Evolutionary conservation across 148 eudicot genomes (phyloP).

Genomic region (Silene latifolia): DNA sequence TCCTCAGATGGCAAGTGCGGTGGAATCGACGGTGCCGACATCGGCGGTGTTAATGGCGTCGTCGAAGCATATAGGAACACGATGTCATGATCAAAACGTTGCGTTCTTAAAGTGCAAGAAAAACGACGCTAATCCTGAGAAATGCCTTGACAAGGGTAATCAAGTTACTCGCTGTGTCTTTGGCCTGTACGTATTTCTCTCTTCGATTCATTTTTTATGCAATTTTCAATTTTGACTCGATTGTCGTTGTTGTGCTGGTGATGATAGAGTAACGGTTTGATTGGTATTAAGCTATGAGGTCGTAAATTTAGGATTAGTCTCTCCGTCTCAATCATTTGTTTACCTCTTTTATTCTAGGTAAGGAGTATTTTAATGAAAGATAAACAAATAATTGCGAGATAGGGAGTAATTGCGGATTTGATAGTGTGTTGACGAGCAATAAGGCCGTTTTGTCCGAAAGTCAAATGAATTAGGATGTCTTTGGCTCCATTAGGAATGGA

Average conservation of each 20-base stretch:
- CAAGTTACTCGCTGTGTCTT: conserved; percentile 88
- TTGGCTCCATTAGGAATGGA: background rate
- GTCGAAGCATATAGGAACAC: conserved; percentile 60
- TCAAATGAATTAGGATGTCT: background rate
- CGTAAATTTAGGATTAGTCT: background rate
- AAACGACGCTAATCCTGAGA: conserved; percentile 81
- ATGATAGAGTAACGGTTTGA: background rate
- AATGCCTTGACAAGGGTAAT: conserved; percentile 79
- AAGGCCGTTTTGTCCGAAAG: background rate
- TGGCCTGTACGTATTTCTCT: conserved; percentile 44
- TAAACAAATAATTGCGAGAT: background rate
- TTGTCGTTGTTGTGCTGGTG: background rate
- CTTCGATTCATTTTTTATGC: background rate
- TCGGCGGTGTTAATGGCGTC: conserved; percentile 78
- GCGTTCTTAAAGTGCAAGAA: conserved; percentile 81
- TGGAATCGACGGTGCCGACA: conserved; percentile 58
- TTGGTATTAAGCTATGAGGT: background rate
- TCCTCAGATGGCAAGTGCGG: conserved; percentile 37
- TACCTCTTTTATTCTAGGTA: too few relatives aligned
- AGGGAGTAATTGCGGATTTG: background rate
- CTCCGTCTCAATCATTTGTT: too few relatives aligned
- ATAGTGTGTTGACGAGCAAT: background rate
- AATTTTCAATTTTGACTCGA: background rate
- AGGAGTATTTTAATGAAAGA: too few relatives aligned
- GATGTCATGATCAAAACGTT: conserved; percentile 56